phyloP scores from a whole-genome alignment of 768 basidiomycete genomes.

The Trametes punicea region DNA sequence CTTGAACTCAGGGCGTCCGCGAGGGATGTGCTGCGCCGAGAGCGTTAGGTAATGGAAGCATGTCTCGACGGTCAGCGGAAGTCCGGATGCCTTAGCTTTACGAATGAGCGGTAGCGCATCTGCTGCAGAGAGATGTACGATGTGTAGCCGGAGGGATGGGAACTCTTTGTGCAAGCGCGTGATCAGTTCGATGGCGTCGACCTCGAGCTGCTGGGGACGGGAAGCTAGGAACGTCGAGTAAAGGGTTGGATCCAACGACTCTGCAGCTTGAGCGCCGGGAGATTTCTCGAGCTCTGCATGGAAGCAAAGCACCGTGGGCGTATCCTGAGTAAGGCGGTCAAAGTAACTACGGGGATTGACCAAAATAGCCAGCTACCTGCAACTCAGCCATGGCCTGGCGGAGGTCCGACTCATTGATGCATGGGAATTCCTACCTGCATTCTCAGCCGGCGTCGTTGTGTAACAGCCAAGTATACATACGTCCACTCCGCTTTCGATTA shows the following conservation, averaged over 20 bases:
- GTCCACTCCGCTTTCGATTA: constrained; percentile 94
- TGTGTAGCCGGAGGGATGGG: constrained; percentile 78
- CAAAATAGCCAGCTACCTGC: constrained; percentile 44
- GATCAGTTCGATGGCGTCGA: constrained; percentile 77
- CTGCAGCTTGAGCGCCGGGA: constrained; percentile 19
- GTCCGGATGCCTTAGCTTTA: constrained; percentile 58
- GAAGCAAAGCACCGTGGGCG: constrained; percentile 74
- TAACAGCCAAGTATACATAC: constrained; percentile 38
- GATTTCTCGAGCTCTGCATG: constrained; percentile 82
- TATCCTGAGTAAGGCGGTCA: constrained; percentile 42
- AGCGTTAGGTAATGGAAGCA: constrained; percentile 96
- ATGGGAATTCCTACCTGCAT: constrained; percentile 80
- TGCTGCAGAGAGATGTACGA: constrained; percentile 92
- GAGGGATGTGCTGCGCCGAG: constrained; percentile 65
- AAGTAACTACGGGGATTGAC: neutral
- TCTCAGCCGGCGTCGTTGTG: neutral
- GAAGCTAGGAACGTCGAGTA: constrained; percentile 87
- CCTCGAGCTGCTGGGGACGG: constrained; percentile 77
- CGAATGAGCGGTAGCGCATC: constrained; percentile 75
- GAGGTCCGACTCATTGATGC: constrained; percentile 70
- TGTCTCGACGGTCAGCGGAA: constrained; percentile 88
- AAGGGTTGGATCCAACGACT: constrained; percentile 40
- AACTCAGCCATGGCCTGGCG: constrained; percentile 67
- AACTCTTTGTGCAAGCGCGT: constrained; percentile 56
- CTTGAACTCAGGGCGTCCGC: constrained; percentile 83